Conservation (phyloP, 2,329 filamentous ascomycete genomes). For the Davidsoniella neocaledoniae region DNA sequence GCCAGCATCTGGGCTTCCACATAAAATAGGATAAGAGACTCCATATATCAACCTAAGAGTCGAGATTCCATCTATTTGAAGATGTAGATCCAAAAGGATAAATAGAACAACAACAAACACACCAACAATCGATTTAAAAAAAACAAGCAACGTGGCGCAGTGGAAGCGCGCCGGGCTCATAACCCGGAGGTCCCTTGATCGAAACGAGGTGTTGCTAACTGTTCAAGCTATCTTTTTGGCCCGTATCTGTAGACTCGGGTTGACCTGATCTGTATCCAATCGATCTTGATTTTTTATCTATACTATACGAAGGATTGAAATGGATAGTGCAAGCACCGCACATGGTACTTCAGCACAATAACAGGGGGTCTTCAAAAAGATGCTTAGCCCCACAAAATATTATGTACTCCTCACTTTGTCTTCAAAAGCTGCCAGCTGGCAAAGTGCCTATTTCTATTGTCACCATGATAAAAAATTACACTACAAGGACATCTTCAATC, state of each 20-base stretch:
- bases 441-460: too few species aligned
- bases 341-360: too few species aligned
- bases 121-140: not conserved
- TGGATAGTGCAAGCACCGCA: too few species aligned
- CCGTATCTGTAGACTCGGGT: not conserved
- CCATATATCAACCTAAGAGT: not conserved
- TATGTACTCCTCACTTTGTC: too few species aligned
- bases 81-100: not conserved
- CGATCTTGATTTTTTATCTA: too few species aligned
- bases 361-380: too few species aligned
- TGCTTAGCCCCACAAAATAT: too few species aligned
- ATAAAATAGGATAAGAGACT: not conserved
- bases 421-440: too few species aligned
- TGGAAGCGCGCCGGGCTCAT: conserved; percentile 13
- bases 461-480: too few species aligned
- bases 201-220: conserved; percentile 13
- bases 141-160: conserved; percentile 11
- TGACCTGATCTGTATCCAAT: too few species aligned
- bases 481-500: too few species aligned
- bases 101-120: not conserved
- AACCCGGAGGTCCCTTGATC: conserved; percentile 13
- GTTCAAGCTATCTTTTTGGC: not conserved
- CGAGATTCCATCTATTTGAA: rapidly evolving
- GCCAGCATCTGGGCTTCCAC: not conserved
- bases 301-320: too few species aligned